phyloP scores from a whole-genome alignment of 2,329 filamentous ascomycete species.

The Sclerotinia sclerotiorum region DNA sequence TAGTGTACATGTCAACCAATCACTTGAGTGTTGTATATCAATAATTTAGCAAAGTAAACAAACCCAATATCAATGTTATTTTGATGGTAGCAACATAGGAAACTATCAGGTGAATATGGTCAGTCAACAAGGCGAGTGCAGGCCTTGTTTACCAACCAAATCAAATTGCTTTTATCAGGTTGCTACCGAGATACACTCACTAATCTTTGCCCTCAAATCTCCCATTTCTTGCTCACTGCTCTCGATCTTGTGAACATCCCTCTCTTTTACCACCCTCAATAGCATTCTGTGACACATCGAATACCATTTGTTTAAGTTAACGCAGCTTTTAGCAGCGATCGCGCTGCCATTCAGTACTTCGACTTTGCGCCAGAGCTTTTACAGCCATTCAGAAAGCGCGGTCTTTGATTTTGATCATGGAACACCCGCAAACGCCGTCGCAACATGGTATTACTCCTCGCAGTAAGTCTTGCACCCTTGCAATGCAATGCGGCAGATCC shows the following conservation, averaged over 20 bases:
- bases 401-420: not conserved
- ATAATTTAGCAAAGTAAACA: too few relatives aligned
- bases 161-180: not conserved
- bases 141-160: slow-evolving; percentile 5
- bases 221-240: not conserved
- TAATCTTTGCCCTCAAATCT: not conserved
- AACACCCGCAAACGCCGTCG: not conserved
- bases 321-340: not conserved
- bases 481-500: too few relatives aligned
- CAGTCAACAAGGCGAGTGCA: not conserved
- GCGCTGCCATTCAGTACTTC: not conserved
- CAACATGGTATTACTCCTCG: not conserved
- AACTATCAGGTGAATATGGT: not conserved
- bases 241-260: not conserved
- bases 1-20: too few relatives aligned
- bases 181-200: not conserved
- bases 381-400: not conserved
- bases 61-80: not conserved
- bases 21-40: too few relatives aligned
- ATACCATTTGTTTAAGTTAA: not conserved
- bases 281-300: not conserved
- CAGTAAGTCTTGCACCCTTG: not conserved
- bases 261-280: not conserved
- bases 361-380: not conserved
- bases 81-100: not conserved